A percentile compares a stretch with the other conserved stretches of the same genome.
phyloP scores from a whole-genome alignment of 2,329 filamentous ascomycete genomes.

The Calonectria montana region DNA sequence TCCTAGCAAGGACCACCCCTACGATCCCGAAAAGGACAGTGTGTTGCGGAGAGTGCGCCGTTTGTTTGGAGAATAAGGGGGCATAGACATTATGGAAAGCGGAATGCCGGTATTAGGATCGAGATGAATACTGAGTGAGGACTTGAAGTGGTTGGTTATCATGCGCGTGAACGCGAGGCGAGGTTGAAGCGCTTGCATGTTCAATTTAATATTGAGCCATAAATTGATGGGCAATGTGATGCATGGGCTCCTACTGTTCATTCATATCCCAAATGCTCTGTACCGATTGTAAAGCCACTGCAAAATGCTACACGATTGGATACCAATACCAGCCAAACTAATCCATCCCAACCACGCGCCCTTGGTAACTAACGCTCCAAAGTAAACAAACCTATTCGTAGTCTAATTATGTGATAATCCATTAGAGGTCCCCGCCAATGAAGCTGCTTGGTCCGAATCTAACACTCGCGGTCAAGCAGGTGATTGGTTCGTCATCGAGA shows the following conservation, averaged over 20 bases:
- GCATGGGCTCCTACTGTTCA: slow-evolving; percentile 8
- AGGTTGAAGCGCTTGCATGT: background rate
- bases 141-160: background rate
- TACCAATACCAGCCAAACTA: slow-evolving; percentile 35
- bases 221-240: slow-evolving; percentile 17
- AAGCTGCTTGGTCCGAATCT: slow-evolving; percentile 61
- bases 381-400: slow-evolving; percentile 22
- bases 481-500: slow-evolving; percentile 78
- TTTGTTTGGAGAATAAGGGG: slow-evolving; percentile 73
- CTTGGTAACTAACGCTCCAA: slow-evolving; percentile 29
- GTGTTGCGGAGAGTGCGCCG: slow-evolving; percentile 86
- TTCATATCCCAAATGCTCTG: slow-evolving; percentile 30
- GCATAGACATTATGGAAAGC: background rate
- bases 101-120: slow-evolving; percentile 17
- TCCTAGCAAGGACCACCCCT: slow-evolving; percentile 98
- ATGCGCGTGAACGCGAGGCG: background rate
- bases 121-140: background rate
- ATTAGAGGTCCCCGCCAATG: slow-evolving; percentile 56
- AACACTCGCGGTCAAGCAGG: slow-evolving; percentile 84
- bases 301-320: slow-evolving; percentile 29
- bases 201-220: slow-evolving; percentile 22
- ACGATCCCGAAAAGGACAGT: slow-evolving; percentile 98
- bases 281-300: slow-evolving; percentile 40
- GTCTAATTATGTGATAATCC: slow-evolving; percentile 4
- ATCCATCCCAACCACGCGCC: slow-evolving; percentile 24